Base-by-base conservation (phyloP, 495 filamentous ascomycete genomes). In the Penicillium verhagenii region DNA sequence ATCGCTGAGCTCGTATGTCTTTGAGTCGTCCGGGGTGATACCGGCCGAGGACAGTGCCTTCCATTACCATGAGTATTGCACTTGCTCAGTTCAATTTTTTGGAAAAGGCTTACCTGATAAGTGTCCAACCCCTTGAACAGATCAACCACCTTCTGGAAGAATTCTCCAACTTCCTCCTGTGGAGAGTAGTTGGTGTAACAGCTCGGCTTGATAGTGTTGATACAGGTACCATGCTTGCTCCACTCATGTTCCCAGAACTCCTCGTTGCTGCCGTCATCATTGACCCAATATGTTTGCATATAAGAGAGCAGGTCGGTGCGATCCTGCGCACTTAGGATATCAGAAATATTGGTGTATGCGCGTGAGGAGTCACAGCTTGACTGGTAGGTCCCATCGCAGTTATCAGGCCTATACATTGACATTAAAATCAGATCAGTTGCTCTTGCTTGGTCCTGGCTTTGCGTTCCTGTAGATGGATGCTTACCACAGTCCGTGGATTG, bases 181-280 rank as follows among this genome's bases (percentile, higher is more conserved):
- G 74, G 54, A 9, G 70, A 65, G 68, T 95, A 90, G 44, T 70
- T 63, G 26, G 70, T 75, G 72, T 95, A 96, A 77, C 92, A 96
- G 56, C 64, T 67, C 0, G 90, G 83, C 0, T 85, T 74, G 28
- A 96, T 81, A 10, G 79, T 82, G 65, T 79, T 82, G 52, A 82
- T 74, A 56, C 79, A 82, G 40, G 79, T 82, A 59, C 89, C 75
- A 60, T 96, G 91, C 70, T 91, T 93, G 68, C 76, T 79, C 86
- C 86, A 95, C 61, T 93, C 89, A 63, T 92, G 89, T 61, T 83
- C 72, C 90, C 89, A 93, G 63, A 93, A 82, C 16, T 67, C 65
- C 57, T 87, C 82, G 52, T 86, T 82, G 37, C 81, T 69, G n/a
- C 86, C 82, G 47, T 74, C 26, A 43, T 80, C 69, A 64, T 76